Evolutionary conservation across 441 rosid genomes (phyloP).

Genomic region (Brassica balearica): DNA sequence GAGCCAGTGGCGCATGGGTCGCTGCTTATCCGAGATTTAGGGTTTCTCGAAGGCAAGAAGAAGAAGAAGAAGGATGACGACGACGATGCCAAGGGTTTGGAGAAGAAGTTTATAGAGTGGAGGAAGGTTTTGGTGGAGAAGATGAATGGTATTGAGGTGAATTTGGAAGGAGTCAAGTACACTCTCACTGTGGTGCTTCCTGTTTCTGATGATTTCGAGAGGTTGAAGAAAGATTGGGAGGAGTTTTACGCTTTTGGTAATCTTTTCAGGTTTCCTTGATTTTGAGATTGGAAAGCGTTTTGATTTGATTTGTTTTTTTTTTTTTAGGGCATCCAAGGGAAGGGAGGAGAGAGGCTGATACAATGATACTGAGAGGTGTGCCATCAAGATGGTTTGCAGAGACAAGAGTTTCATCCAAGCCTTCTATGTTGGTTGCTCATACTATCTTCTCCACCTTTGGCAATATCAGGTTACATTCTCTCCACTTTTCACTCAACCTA

Average conservation of each 20-base stretch:
- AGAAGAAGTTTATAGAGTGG: conserved; percentile 78
- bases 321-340: conserved; percentile 66
- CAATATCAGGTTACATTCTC: conserved; percentile 65
- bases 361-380: conserved; percentile 71
- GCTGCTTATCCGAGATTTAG: conserved; percentile 75
- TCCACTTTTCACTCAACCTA: neutral
- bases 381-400: conserved; percentile 98
- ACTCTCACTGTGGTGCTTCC: conserved; percentile 63
- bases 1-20: conserved; percentile 86
- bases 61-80: conserved; percentile 42
- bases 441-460: conserved; percentile 87
- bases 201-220: conserved; percentile 70
- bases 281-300: conserved; percentile 23
- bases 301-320: neutral
- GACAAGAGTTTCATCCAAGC: conserved; percentile 94
- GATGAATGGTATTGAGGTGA: conserved; percentile 89
- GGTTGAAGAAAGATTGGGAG: conserved; percentile 83
- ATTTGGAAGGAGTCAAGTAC: conserved; percentile 83
- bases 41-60: conserved; percentile 54
- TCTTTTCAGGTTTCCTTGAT: conserved; percentile 36
- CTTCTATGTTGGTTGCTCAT: conserved; percentile 91
- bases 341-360: conserved; percentile 75
- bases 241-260: conserved; percentile 71
- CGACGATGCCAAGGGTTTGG: conserved; percentile 53
- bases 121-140: conserved; percentile 66